Percentiles rank a stretch among this genome's conserved stretches.
Evolutionary conservation across 2,329 filamentous ascomycete genomes (phyloP).

Genomic region (Aspergillus cejpii): DNA sequence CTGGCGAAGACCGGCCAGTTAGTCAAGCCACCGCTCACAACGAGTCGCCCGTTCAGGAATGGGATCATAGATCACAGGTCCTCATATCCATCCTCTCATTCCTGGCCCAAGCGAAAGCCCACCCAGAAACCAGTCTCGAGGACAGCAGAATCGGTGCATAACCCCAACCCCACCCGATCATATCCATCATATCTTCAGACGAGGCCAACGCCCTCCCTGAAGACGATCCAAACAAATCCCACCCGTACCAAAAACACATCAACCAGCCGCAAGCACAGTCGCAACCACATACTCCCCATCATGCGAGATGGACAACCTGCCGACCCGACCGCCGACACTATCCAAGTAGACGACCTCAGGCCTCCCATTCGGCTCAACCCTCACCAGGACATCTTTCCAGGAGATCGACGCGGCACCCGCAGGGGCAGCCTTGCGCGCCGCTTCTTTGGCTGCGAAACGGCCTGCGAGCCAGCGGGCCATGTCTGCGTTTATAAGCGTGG

Average conservation of each 20-base stretch:
- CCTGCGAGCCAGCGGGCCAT: slow-evolving; percentile 42
- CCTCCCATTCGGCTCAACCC: slow-evolving; percentile 24
- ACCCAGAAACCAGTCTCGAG: too few relatives aligned
- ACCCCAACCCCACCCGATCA: too few relatives aligned
- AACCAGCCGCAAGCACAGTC: slow-evolving; percentile 36
- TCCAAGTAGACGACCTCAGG: slow-evolving; percentile 37
- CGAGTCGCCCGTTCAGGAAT: too few relatives aligned
- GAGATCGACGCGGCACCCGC: slow-evolving; percentile 49
- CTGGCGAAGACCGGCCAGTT: too few relatives aligned
- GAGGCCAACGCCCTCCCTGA: too few relatives aligned
- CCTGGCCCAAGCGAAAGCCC: too few relatives aligned
- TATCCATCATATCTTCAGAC: too few relatives aligned
- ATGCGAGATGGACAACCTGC: slow-evolving; percentile 75
- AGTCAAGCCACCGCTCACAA: too few relatives aligned
- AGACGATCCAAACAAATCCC: too few relatives aligned
- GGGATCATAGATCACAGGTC: too few relatives aligned
- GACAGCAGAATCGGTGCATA: too few relatives aligned
- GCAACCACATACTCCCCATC: slow-evolving; percentile 69
- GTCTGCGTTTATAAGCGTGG: slow-evolving; percentile 20
- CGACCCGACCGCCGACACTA: slow-evolving; percentile 42
- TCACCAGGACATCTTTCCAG: slow-evolving; percentile 56
- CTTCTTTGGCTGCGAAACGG: slow-evolving; percentile 69
- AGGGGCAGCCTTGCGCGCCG: slow-evolving; percentile 62
- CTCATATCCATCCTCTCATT: too few relatives aligned
- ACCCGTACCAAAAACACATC: slow-evolving; percentile 7